These are phyloP conservation scores for Ophiostoma sp. DNA, from an alignment of 2,329 filamentous ascomycete genomes.

Conservation along the genomic window DNA sequence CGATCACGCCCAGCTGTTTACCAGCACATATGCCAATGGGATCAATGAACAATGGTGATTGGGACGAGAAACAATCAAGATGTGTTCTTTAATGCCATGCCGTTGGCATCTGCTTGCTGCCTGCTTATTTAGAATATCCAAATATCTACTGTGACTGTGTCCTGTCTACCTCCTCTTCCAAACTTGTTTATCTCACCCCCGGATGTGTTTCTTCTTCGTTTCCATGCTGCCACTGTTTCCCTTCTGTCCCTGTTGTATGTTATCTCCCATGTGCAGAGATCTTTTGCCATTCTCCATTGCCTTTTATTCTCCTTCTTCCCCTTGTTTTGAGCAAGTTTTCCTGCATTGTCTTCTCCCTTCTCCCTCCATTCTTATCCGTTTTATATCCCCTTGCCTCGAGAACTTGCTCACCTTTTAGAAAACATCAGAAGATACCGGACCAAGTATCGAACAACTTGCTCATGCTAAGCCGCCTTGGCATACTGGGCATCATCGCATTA, in stretches of 20 bases:
- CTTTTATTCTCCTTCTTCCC: not conserved
- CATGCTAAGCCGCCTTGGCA: not conserved
- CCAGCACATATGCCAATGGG: not conserved
- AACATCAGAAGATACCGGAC: not conserved
- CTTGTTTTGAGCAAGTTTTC: constrained; percentile 4
- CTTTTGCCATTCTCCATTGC: not conserved
- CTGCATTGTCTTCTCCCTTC: not conserved
- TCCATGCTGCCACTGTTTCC: not conserved
- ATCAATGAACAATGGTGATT: not conserved
- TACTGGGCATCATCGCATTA: not conserved
- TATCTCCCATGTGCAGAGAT: not conserved
- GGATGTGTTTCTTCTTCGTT: not conserved
- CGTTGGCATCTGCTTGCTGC: not conserved
- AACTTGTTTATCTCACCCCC: not conserved
- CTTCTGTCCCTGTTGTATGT: not conserved
- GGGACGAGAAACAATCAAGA: not conserved
- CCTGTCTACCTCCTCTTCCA: not conserved
- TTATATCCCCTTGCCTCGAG: not conserved
- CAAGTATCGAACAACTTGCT: not conserved
- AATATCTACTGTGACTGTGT: not conserved
- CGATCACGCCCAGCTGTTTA: not conserved
- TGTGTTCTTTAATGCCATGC: not conserved
- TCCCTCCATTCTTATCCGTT: not conserved
- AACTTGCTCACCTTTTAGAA: not conserved
- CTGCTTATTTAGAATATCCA: not conserved